phyloP scores from a whole-genome alignment of 2,329 filamentous ascomycete genomes.

The Scolecobasidium constrictum region DNA sequence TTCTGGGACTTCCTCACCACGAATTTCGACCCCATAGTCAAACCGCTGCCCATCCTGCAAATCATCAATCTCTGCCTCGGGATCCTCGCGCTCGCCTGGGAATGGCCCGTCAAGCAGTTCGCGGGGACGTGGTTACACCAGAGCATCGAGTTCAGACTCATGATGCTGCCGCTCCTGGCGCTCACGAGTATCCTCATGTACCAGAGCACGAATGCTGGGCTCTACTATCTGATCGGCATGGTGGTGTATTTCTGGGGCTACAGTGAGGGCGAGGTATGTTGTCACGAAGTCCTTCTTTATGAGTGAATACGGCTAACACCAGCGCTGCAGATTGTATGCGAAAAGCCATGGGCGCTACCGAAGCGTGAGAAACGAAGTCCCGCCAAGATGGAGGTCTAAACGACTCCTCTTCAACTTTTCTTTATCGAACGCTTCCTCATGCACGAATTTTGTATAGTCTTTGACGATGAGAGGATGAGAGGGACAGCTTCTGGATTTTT shows the following conservation, averaged over 20 bases:
- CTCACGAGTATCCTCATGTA: conserved; percentile 72
- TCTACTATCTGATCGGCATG: conserved; percentile 85
- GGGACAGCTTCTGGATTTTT: too few species aligned
- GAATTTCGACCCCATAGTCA: conserved; percentile 75
- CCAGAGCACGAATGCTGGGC: conserved; percentile 80
- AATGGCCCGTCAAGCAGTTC: conserved; percentile 76
- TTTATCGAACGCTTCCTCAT: too few species aligned
- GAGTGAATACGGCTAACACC: conserved; percentile 13
- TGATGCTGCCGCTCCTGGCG: conserved; percentile 69
- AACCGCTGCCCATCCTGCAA: conserved; percentile 79
- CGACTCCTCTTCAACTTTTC: too few species aligned
- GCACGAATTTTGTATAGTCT: too few species aligned
- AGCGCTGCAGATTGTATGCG: conserved; percentile 32
- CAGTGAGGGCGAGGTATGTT: conserved; percentile 82
- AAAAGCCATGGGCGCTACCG: conserved; percentile 39
- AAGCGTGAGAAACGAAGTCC: conserved; percentile 21
- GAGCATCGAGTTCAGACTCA: conserved; percentile 75
- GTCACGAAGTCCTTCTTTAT: conserved; percentile 20
- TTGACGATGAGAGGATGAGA: too few species aligned
- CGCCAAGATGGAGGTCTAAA: background rate
- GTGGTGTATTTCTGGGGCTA: conserved; percentile 93
- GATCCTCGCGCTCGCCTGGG: conserved; percentile 67
- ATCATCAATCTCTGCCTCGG: conserved; percentile 81
- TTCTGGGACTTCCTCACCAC: conserved; percentile 96
- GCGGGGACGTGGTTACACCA: conserved; percentile 72